phyloP scores from a whole-genome alignment of 208 protist genomes.

The Strigomonas culicis region DNA sequence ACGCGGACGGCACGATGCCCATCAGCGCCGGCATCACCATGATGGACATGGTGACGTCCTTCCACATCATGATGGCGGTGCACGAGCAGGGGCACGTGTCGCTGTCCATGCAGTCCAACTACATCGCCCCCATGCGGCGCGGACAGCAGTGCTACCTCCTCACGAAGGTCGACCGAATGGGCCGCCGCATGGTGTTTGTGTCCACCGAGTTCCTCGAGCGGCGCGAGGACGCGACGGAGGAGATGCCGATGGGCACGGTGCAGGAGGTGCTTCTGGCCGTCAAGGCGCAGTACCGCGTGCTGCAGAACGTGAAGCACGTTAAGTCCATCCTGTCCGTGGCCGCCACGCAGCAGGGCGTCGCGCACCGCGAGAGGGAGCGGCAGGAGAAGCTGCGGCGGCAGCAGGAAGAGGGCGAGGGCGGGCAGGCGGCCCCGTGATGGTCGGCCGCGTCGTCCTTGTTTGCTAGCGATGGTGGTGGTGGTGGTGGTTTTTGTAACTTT shows the following conservation, averaged over 20 bases:
- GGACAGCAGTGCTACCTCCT: conserved; percentile 26
- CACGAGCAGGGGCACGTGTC: conserved; percentile 36
- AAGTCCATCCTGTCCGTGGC: conserved; percentile 32
- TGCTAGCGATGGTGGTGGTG: neutral
- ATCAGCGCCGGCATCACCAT: conserved; percentile 13
- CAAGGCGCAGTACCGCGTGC: conserved; percentile 16
- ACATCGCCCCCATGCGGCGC: conserved; percentile 15
- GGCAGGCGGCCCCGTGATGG: too few relatives aligned
- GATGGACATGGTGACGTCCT: conserved; percentile 46
- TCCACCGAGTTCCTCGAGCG: conserved; percentile 40
- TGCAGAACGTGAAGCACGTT: conserved; percentile 46
- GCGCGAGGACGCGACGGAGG: conserved; percentile 8
- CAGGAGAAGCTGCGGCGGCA: neutral
- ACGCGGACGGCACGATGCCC: conserved; percentile 13
- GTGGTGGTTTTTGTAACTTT: conserved; percentile 4
- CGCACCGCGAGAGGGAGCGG: neutral
- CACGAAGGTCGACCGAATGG: conserved; percentile 44
- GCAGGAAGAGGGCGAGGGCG: neutral
- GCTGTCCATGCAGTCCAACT: conserved; percentile 43
- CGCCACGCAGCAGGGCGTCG: neutral
- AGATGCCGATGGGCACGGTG: neutral
- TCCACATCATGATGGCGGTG: conserved; percentile 44
- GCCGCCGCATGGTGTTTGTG: conserved; percentile 38
- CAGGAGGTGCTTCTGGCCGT: conserved; percentile 6
- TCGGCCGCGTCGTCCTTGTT: conserved; percentile 12